Percentiles rank a stretch among this genome's conserved stretches.
Conservation (phyloP, 192 early-diverging fungal species). For the Podochytrium sp. region DNA sequence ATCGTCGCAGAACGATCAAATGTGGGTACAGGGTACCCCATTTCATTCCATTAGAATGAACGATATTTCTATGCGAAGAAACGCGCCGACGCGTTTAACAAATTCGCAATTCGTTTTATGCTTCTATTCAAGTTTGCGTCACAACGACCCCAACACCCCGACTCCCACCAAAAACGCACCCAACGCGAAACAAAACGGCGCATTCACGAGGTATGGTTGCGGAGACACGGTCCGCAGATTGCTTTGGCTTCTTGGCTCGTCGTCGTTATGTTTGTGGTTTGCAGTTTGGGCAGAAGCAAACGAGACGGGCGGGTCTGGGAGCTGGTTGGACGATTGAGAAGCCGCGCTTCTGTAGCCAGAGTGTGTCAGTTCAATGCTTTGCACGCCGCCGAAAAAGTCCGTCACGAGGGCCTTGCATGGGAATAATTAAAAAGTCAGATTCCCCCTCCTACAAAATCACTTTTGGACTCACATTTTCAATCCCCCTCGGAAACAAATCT, state of each 20-base stretch:
- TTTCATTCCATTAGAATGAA: too few species aligned
- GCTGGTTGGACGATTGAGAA: not conserved
- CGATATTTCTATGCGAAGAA: too few species aligned
- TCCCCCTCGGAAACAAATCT: slow-evolving; percentile 79
- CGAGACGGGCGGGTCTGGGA: not conserved
- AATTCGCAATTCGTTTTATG: not conserved
- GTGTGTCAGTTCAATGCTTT: slow-evolving; percentile 81
- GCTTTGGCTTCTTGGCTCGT: not conserved
- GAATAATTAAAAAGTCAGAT: not conserved
- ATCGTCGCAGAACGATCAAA: too few species aligned
- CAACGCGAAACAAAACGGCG: not conserved
- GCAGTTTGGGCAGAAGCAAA: not conserved
- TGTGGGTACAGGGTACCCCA: too few species aligned
- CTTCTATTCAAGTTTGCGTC: too few species aligned
- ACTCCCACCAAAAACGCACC: not conserved
- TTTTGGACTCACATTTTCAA: slow-evolving; percentile 68
- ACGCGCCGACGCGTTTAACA: too few species aligned
- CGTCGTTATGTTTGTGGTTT: not conserved
- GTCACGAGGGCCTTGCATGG: slow-evolving; percentile 69
- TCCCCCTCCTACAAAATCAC: not conserved
- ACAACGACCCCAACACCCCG: not conserved
- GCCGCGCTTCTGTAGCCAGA: slow-evolving; percentile 5
- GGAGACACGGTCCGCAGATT: not conserved
- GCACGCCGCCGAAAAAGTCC: slow-evolving; percentile 97
- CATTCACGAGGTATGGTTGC: slow-evolving; percentile 8